Evolutionary conservation across 352 stramenopile species (phyloP).

Genomic region (Lagenidium giganteum): DNA sequence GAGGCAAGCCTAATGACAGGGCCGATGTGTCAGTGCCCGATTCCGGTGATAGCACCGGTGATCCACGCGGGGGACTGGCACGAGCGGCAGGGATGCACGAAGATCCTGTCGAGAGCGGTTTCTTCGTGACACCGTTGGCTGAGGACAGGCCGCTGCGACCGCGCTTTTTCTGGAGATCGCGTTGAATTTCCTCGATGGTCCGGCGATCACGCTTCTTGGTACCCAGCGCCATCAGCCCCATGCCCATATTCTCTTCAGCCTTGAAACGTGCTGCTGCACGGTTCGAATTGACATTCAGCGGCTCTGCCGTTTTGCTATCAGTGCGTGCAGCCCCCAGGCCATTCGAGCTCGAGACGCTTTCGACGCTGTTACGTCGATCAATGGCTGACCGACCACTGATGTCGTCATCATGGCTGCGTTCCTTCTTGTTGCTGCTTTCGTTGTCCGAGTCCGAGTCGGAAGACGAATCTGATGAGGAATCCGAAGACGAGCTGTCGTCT

Average conservation of each 20-base stretch:
- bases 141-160: conserved; percentile 4
- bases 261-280: conserved; percentile 62
- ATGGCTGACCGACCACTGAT: too few species aligned
- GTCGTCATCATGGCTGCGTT: conserved; percentile 4
- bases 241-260: conserved; percentile 35
- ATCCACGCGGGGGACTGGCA: conserved; percentile 57
- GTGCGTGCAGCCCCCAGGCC: conserved; percentile 8
- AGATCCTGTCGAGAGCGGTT: conserved; percentile 13
- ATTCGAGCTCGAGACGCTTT: conserved; percentile 19
- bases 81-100: conserved; percentile 16
- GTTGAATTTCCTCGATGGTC: conserved; percentile 87
- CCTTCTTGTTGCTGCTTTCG: conserved; percentile 17
- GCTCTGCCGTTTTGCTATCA: conserved; percentile 20
- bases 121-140: conserved; percentile 17
- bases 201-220: conserved; percentile 82
- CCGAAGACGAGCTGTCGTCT: conserved; percentile 68
- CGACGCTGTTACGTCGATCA: conserved; percentile 35
- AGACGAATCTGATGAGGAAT: conserved; percentile 71
- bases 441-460: conserved; percentile 74
- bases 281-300: conserved; percentile 69
- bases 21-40: conserved; percentile 22
- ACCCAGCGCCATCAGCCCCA: conserved; percentile 66
- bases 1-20: conserved; percentile 18
- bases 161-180: conserved; percentile 69
- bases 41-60: conserved; percentile 64